Base-by-base conservation (phyloP, 352 stramenopile species). In the Elongisporangium senticosum region DNA sequence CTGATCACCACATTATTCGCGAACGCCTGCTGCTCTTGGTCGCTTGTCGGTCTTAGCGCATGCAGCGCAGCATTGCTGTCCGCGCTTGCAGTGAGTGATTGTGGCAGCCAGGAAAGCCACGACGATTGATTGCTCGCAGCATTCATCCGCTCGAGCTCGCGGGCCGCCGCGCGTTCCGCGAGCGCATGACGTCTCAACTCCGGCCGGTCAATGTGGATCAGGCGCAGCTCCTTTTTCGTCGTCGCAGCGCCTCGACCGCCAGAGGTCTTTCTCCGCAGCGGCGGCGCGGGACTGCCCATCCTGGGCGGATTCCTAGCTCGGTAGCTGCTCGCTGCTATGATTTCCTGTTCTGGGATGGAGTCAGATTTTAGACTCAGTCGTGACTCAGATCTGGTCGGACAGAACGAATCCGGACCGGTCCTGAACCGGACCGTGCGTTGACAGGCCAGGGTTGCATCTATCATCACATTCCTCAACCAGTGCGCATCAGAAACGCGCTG, bases 1-100 rank as follows among this genome's bases (percentile, higher is more conserved):
- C 75, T 94, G 33, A 88, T 70, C 14, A 96, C 79, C 26, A 86
- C 67, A 55, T 95, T 93, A 58, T 58, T 74, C 10, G 68, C 67
- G 51, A 92, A 90, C 13, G 28, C 57, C 15, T 61, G 61, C 56
- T 72, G 33, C 11, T 43, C 33, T 17, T 43, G 33, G 1, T 43
- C 33, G 33, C 33, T 43, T 2, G 33, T 43, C 33, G 33, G 33
- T 17, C 33, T 15, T 10, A 43, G 11, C 33, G 33, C 33, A 43
- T 43, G 33, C 33, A 43, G 4, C 3, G 33, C 33, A 43, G 33
- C 33, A 17, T 43, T 43, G 33, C 13, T 43, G 2, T 43, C 33
- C 3, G 11, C 11, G 11, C 4, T 43, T 10, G 33, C 33, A 43
- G 33, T 43, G 11, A 43, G 11, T 10, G 33, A 43, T 43, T 4